phyloP scores from a whole-genome alignment of 495 filamentous ascomycete species.

The Daldinia bambusicola region DNA sequence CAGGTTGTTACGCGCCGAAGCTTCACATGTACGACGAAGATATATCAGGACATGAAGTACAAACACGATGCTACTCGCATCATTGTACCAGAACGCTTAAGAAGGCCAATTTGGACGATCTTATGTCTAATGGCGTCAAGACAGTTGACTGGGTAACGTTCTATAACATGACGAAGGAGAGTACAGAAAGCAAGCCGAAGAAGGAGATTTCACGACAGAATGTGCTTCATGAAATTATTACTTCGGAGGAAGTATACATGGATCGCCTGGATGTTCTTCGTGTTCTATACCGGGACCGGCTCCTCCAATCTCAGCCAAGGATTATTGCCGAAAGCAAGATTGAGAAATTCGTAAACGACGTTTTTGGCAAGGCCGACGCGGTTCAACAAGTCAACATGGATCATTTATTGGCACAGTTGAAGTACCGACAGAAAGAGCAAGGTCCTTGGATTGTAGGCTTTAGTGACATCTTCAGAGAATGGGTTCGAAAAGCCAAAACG shows the following conservation, averaged over 20 bases:
- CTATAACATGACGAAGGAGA: conserved; percentile 84
- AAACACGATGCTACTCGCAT: conserved; percentile 89
- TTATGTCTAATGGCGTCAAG: conserved; percentile 74
- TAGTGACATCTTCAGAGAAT: conserved; percentile 97
- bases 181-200: conserved; percentile 71
- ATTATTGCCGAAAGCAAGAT: conserved; percentile 81
- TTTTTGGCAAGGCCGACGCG: conserved; percentile 90
- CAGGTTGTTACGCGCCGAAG: conserved; percentile 87
- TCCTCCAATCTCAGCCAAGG: conserved; percentile 76
- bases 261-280: conserved; percentile 85
- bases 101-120: conserved; percentile 84
- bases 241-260: conserved; percentile 91
- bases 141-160: conserved; percentile 90
- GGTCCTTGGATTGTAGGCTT: conserved; percentile 94
- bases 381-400: conserved; percentile 95
- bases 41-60: conserved; percentile 52
- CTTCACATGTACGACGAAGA: conserved; percentile 76
- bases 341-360: conserved; percentile 79
- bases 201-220: conserved; percentile 96
- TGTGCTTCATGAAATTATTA: conserved; percentile 94
- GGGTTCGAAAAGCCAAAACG: conserved; percentile 91
- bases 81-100: conserved; percentile 94
- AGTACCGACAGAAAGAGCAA: conserved; percentile 96
- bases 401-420: conserved; percentile 91
- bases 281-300: conserved; percentile 84